Evolutionary conservation across 495 filamentous ascomycete genomes (phyloP), one percentile per base, ranked within the genome.

Genomic region (Tetracladium setigerum): DNA sequence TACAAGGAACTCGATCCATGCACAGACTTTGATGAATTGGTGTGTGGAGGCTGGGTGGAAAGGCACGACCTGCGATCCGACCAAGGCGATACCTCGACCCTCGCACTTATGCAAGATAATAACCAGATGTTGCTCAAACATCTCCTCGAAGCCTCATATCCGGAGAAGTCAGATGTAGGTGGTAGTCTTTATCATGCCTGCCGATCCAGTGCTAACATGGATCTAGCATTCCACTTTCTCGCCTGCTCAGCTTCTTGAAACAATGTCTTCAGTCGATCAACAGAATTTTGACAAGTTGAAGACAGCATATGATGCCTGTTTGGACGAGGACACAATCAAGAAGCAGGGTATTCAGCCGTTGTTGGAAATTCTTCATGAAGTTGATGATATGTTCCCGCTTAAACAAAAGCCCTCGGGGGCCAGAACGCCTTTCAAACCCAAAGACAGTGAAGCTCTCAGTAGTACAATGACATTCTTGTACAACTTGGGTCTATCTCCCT

Each of bases 241-340:
- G 38, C 68, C 69, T 17, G 57, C 53, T 44, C 56, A 63, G 40
- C 60, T 74, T 9, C 24, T 54, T 14, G 44, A 53, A 17, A 37
- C 49, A 1, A 41, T 56, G 15, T 60, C 61, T 11, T 59, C 56
- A 4, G 59, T 62, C 13, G 82, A 87, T 52, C 63, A 74, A 37
- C 62, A 76, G 7, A 87, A 84, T 47, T 87, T 86, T 57, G 56
- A 78, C 38, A 84, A 83, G 65, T 54, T 87, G 46, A 76, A 81
- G 50, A 59, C 67, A 38, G 73, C 70, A 19, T 87, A 86, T 42
- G 61, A 75, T 53, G 75, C 83, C 41, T 89, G 83, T 61, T 68
- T 84, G 61, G 70, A 86, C 58, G 74, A 79, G 55, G 54, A 65
- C 4, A 59, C 62, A 13, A 69, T 84, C 44, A 69, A 69, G 43